Evolutionary conservation across 2,329 filamentous ascomycete genomes (phyloP).

Genomic region (Fusarium odoratissimum): DNA sequence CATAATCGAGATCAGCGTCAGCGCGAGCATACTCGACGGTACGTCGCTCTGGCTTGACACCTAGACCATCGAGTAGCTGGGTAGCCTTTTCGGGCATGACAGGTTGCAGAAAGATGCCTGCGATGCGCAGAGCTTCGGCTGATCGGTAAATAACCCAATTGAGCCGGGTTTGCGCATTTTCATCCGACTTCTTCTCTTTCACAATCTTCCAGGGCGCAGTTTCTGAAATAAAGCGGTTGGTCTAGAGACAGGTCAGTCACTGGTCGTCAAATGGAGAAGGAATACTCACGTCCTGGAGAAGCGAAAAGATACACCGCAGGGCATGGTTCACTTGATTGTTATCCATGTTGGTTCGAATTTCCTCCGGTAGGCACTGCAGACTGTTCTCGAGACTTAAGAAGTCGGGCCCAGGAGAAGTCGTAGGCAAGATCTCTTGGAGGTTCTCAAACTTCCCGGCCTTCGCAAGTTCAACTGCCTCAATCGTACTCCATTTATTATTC

Average conservation of each 20-base stretch:
- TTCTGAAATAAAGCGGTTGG: slow-evolving; percentile 64
- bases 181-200: slow-evolving; percentile 48
- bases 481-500: slow-evolving; percentile 70
- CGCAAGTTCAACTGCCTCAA: slow-evolving; percentile 62
- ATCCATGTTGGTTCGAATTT: slow-evolving; percentile 68
- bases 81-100: slow-evolving; percentile 86
- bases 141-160: slow-evolving; percentile 75
- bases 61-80: slow-evolving; percentile 80
- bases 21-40: slow-evolving; percentile 70
- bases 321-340: slow-evolving; percentile 73
- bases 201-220: slow-evolving; percentile 75
- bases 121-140: slow-evolving; percentile 81
- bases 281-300: slow-evolving; percentile 66
- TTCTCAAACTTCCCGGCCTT: slow-evolving; percentile 43
- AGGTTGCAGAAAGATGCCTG: slow-evolving; percentile 87
- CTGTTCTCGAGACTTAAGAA: slow-evolving; percentile 46
- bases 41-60: slow-evolving; percentile 73
- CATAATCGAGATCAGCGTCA: slow-evolving; percentile 77
- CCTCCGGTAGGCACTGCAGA: slow-evolving; percentile 42
- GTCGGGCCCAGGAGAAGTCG: neutral
- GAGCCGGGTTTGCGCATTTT: slow-evolving; percentile 55
- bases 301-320: slow-evolving; percentile 71
- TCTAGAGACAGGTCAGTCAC: slow-evolving; percentile 44
- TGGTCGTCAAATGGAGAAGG: neutral
- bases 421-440: neutral